Evolutionary conservation across 176 grass and related monocot species (phyloP).

Genomic region (Ensete ventricosum): DNA sequence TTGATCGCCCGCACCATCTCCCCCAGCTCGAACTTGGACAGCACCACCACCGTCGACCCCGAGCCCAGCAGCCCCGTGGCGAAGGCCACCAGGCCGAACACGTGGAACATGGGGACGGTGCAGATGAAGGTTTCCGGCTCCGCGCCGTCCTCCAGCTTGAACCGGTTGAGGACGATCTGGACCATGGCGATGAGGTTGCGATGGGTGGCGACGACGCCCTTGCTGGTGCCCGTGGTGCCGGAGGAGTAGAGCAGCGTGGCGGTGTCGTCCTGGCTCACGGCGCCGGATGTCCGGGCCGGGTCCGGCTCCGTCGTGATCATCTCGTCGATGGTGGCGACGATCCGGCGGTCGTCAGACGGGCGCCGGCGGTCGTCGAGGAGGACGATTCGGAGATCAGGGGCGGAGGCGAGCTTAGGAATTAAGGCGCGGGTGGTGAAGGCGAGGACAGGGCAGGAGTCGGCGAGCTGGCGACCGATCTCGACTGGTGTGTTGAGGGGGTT

Average conservation of each 20-base stretch:
- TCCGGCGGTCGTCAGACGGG: slow-evolving; percentile 27
- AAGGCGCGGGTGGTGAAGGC: slow-evolving; percentile 70
- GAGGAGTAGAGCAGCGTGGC: slow-evolving; percentile 96
- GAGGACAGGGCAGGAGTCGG: slow-evolving; percentile 60
- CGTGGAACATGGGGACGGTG: slow-evolving; percentile 95
- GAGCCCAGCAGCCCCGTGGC: slow-evolving; percentile 83
- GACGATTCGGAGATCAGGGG: slow-evolving; percentile 35
- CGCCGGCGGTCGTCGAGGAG: slow-evolving; percentile 37
- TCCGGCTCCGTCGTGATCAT: slow-evolving; percentile 46
- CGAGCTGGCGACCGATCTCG: slow-evolving; percentile 84
- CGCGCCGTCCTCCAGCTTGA: slow-evolving; percentile 49
- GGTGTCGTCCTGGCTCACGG: slow-evolving; percentile 62
- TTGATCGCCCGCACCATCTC: slow-evolving; percentile 74
- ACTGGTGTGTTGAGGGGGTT: slow-evolving; percentile 74
- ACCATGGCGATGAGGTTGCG: slow-evolving; percentile 89
- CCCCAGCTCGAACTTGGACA: slow-evolving; percentile 77
- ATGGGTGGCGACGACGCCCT: slow-evolving; percentile 89
- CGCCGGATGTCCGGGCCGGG: slow-evolving; percentile 16
- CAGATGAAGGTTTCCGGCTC: slow-evolving; percentile 68
- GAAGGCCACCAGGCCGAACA: slow-evolving; percentile 86
- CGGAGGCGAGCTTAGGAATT: slow-evolving; percentile 47
- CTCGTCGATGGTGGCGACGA: slow-evolving; percentile 63
- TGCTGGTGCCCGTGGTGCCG: slow-evolving; percentile 82
- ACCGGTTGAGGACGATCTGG: slow-evolving; percentile 74
- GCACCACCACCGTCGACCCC: slow-evolving; percentile 75